Conservation (phyloP, 2,329 filamentous ascomycete species). For the Botrytis tulipae region DNA sequence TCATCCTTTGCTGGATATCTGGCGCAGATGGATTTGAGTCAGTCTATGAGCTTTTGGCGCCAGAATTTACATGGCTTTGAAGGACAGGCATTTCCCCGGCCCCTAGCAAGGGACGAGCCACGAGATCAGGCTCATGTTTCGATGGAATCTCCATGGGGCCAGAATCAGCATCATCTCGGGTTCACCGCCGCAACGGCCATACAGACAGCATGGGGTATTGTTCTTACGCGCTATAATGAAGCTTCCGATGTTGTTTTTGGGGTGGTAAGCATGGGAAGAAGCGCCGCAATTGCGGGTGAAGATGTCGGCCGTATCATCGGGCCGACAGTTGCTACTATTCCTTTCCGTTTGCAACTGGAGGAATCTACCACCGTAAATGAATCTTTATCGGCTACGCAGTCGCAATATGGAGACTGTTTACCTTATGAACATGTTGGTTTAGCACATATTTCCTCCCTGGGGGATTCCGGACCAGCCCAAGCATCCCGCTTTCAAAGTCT, state of each 20-base stretch:
- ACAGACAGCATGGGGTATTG: constrained; percentile 41
- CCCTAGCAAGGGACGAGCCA: not conserved
- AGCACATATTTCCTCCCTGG: not conserved
- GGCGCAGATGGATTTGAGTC: not conserved
- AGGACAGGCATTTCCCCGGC: not conserved
- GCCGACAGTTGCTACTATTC: not conserved
- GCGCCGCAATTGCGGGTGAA: constrained; percentile 27
- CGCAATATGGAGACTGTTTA: not conserved
- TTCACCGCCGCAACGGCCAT: not conserved
- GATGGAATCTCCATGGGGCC: not conserved
- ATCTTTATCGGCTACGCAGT: not conserved
- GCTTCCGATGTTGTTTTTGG: constrained; percentile 44
- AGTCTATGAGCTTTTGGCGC: not conserved
- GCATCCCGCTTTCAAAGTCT: not conserved
- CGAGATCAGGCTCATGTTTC: not conserved
- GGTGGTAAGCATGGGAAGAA: constrained; percentile 44
- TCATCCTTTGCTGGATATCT: not conserved
- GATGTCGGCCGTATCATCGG: not conserved
- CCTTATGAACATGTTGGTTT: not conserved
- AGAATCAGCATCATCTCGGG: not conserved
- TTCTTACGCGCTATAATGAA: constrained; percentile 41
- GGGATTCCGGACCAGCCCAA: not conserved
- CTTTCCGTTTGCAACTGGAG: not conserved
- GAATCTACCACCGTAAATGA: not conserved
- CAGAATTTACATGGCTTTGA: not conserved